Evolutionary conservation across 441 rosid species (phyloP), one percentile per base, ranked within the genome.

Genomic region (Populus hybrid): DNA sequence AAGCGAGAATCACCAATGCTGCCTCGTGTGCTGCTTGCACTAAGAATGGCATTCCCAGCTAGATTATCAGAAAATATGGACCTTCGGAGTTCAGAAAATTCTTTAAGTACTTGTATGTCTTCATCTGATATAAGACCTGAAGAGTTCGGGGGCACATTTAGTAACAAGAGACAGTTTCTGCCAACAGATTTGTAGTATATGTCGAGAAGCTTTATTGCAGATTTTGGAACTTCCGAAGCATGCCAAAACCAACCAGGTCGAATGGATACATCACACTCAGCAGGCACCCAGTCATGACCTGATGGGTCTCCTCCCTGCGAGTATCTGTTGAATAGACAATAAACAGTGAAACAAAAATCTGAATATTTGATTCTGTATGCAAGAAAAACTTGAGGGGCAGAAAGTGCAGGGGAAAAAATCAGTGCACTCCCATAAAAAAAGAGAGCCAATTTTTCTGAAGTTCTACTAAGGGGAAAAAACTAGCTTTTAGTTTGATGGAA

Each of bases 171-270:
- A 72, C 95, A 92, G 87, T 92, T 95, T 75, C 97, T 84, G 78
- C 98, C 97, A 8, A 84, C 89, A 0, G 98, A 93, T 68, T 86
- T 84, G 85, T 90, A 95, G 90, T 90, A 94, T 71, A 90, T 84
- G 46, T 91, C 89, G 3, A 92, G 90, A 80, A 93, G 98, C 79
- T 88, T 38, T 75, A 79, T 42, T 10, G 93, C 93, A 11, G 95
- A 89, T 83, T 95, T 95, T 34, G 98, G 98, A 65, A 81, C 80
- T 82, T 95, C 93, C 26, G 86, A 85, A 12, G 90, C 89, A 76
- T 93, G 98, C 99, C 99, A 95, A 85, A 95, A 95, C 99, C 98
- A 95, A 73, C 99, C 97, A 1, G 89, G 93, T 80, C 97, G 80
- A 75, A 95, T 95, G 24, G 95, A 95, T 70, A 95, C 97, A 84